These are phyloP conservation scores for Cercophora sp. DNA, from an alignment of 495 filamentous ascomycete species.

Conservation along the genomic window DNA sequence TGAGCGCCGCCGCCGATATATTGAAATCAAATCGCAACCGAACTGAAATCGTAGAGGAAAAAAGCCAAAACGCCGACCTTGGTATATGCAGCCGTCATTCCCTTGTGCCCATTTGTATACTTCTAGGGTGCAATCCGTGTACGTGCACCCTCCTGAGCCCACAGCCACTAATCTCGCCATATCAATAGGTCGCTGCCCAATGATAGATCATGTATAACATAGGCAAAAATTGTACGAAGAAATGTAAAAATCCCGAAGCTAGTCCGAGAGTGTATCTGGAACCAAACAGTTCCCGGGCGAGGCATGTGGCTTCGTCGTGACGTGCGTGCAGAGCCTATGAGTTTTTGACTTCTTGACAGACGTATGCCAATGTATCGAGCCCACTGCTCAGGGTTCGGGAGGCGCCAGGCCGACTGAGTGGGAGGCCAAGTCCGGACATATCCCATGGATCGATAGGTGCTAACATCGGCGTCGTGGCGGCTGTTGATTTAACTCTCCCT, in stretches of 20 bases:
- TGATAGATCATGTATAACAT: neutral
- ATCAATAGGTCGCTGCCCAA: neutral
- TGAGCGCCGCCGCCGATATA: no score
- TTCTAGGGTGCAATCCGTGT: conserved; percentile 17
- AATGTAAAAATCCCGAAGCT: neutral
- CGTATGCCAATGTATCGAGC: conserved; percentile 40
- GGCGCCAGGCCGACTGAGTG: conserved; percentile 32
- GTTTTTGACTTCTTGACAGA: conserved; percentile 17
- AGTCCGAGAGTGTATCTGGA: neutral
- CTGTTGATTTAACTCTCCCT: conserved; percentile 19
- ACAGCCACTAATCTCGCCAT: no score
- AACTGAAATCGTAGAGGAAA: no score
- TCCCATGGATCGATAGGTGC: conserved; percentile 39
- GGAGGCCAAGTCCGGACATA: conserved; percentile 38
- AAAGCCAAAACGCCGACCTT: neutral
- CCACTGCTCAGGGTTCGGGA: conserved; percentile 32
- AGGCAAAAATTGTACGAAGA: neutral
- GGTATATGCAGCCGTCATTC: neutral
- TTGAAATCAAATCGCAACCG: no score
- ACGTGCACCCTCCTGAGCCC: conserved; percentile 14
- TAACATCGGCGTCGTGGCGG: conserved; percentile 2
- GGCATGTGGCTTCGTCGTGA: neutral
- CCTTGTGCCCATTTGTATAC: neutral
- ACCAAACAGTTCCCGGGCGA: neutral
- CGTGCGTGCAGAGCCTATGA: no score